These are phyloP conservation scores for Ascochyta rabiei DNA, from an alignment of 2,329 filamentous ascomycete genomes.

Conservation along the genomic window DNA sequence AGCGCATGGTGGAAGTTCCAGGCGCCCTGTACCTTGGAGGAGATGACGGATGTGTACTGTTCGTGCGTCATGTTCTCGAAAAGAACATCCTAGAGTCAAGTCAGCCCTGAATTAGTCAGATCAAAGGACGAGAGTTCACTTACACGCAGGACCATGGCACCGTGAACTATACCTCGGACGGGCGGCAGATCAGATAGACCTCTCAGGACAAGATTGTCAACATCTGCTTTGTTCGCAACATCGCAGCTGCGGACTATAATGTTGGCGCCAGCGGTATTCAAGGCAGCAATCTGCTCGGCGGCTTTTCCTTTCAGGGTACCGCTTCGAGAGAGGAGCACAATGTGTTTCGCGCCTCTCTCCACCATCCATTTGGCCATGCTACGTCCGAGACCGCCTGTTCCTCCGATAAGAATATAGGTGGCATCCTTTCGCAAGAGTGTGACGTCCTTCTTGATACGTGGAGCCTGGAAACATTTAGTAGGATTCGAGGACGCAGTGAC, in stretches of 20 bases:
- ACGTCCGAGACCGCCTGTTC: conserved; percentile 37
- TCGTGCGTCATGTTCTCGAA: conserved; percentile 15
- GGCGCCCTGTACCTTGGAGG: conserved; percentile 20
- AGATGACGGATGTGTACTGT: conserved; percentile 22
- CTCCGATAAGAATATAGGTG: conserved; percentile 38
- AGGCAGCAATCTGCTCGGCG: conserved; percentile 22
- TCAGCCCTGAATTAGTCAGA: background rate
- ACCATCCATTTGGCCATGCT: conserved; percentile 36
- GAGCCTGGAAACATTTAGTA: conserved; percentile 11
- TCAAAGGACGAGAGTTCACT: background rate
- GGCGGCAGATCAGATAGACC: conserved; percentile 21
- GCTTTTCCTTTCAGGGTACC: conserved; percentile 17
- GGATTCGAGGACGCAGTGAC: background rate
- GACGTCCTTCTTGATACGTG: conserved; percentile 13
- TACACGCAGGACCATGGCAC: conserved; percentile 24
- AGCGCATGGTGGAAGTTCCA: conserved; percentile 21
- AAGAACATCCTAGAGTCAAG: background rate
- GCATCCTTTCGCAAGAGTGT: conserved; percentile 22
- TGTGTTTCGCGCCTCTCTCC: conserved; percentile 28
- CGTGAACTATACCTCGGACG: conserved; percentile 22
- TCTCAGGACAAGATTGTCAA: conserved; percentile 15
- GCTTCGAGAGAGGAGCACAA: conserved; percentile 33
- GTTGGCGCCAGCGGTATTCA: conserved; percentile 19
- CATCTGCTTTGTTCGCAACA: conserved; percentile 19
- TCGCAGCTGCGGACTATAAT: conserved; percentile 25